These are phyloP conservation scores for Turnera subulata DNA, from an alignment of 345 rosid genomes.

Conservation along the genomic window DNA sequence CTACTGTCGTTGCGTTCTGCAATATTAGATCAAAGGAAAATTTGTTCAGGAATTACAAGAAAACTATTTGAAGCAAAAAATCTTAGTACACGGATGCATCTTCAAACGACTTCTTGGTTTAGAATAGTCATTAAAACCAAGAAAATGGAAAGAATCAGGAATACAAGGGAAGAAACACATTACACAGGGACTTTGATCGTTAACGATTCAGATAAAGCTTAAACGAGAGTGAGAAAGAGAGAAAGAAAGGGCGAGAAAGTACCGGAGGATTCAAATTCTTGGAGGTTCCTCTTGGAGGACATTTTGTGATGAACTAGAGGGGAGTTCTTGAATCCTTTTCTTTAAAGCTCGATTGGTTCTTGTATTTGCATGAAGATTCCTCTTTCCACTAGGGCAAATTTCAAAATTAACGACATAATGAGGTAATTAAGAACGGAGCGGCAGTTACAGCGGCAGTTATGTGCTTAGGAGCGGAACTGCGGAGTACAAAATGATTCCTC, in stretches of 20 bases:
- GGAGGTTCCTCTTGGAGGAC: not conserved
- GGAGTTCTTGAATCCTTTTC: not conserved
- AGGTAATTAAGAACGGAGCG: no score
- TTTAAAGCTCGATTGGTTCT: not conserved
- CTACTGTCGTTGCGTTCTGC: conserved; percentile 8
- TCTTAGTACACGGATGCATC: no score
- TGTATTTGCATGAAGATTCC: not conserved
- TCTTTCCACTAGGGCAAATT: no score
- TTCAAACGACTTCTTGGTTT: no score
- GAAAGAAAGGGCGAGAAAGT: not conserved
- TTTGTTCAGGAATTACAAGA: not conserved
- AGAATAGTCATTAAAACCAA: no score
- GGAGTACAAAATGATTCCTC: not conserved
- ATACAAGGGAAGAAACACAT: no score
- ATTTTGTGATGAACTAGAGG: conserved; percentile 4
- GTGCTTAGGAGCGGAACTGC: not conserved
- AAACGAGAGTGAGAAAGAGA: not conserved
- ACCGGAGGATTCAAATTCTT: conserved; percentile 14
- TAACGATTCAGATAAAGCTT: no score
- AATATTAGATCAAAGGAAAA: not conserved
- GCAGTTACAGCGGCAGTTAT: not conserved
- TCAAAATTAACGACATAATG: no score
- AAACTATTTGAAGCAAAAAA: no score
- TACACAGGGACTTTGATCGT: no score
- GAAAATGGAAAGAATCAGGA: no score